Evolutionary conservation across 1,139 yeast species (phyloP).

Genomic region (Torulaspora pretoriensis): DNA sequence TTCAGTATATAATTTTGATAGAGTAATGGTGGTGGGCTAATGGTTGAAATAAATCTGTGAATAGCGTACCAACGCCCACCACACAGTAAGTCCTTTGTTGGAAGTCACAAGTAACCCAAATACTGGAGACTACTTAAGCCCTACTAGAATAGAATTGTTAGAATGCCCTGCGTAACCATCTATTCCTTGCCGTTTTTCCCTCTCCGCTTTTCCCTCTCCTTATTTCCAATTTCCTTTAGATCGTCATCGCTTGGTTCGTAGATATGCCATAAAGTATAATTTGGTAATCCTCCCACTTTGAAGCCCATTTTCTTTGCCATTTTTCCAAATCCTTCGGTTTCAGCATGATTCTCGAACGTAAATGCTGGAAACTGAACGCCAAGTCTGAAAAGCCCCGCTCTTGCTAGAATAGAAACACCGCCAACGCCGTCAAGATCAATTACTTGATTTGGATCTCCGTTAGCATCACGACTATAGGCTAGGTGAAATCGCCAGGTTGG

Average conservation of each 20-base stretch:
- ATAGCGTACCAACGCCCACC: neutral
- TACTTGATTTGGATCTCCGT: constrained; percentile 62
- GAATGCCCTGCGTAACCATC: neutral
- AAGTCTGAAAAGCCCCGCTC: constrained; percentile 72
- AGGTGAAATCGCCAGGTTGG: constrained; percentile 86
- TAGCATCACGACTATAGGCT: constrained; percentile 63
- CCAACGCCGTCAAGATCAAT: constrained; percentile 84
- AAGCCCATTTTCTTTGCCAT: constrained; percentile 79
- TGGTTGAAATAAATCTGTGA: neutral
- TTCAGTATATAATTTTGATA: neutral
- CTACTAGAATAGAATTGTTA: neutral
- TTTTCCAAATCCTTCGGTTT: constrained; percentile 88
- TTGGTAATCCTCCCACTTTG: constrained; percentile 80
- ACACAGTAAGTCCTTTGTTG: neutral
- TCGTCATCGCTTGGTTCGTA: constrained; percentile 93
- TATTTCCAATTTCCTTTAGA: constrained; percentile 62
- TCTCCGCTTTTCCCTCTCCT: constrained; percentile 64
- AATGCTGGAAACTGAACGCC: constrained; percentile 89
- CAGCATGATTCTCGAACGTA: constrained; percentile 85
- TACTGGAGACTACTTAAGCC: no score
- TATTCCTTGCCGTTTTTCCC: constrained; percentile 14
- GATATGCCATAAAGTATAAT: constrained; percentile 84
- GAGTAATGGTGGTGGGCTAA: neutral
- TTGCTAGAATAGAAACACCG: constrained; percentile 81
- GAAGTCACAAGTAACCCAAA: neutral